A percentile compares a stretch with the other conserved stretches of the same genome.
Conservation (phyloP, 306 rosid genomes). For the Cercis canadensis region DNA sequence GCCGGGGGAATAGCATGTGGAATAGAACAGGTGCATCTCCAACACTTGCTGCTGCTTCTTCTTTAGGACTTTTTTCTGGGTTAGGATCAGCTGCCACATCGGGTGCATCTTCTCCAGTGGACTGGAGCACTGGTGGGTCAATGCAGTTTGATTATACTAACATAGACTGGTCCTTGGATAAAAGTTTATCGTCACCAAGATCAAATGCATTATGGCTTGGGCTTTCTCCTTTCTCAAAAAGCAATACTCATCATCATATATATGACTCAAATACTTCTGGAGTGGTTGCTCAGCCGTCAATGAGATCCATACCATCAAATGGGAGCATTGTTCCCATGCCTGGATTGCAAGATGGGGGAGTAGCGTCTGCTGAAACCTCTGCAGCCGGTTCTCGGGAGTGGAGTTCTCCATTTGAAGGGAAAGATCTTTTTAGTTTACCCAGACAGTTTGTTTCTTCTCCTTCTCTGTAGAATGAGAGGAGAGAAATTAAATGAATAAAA, state of each 20-base stretch:
- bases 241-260: slow-evolving; percentile 37
- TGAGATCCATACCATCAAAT: slow-evolving; percentile 65
- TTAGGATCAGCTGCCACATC: slow-evolving; percentile 75
- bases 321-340: slow-evolving; percentile 56
- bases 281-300: slow-evolving; percentile 56
- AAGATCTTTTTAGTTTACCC: slow-evolving; percentile 91
- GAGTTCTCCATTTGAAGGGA: slow-evolving; percentile 97
- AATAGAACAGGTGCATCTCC: slow-evolving; percentile 71
- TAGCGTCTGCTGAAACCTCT: slow-evolving; percentile 60
- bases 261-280: slow-evolving; percentile 69
- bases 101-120: slow-evolving; percentile 79
- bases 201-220: slow-evolving; percentile 76
- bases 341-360: slow-evolving; percentile 79
- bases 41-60: slow-evolving; percentile 80
- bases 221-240: slow-evolving; percentile 64
- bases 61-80: slow-evolving; percentile 94
- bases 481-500: slow-evolving; percentile 63
- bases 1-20: slow-evolving; percentile 67
- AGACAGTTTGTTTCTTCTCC: slow-evolving; percentile 99
- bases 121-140: slow-evolving; percentile 87
- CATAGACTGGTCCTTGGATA: slow-evolving; percentile 94
- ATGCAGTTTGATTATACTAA: slow-evolving; percentile 71
- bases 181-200: slow-evolving; percentile 57
- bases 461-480: slow-evolving; percentile 63
- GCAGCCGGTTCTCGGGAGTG: slow-evolving; percentile 76